Evolutionary conservation across 2,329 filamentous ascomycete genomes (phyloP).

Genomic region (Pseudocercospora pini-densiflorae): DNA sequence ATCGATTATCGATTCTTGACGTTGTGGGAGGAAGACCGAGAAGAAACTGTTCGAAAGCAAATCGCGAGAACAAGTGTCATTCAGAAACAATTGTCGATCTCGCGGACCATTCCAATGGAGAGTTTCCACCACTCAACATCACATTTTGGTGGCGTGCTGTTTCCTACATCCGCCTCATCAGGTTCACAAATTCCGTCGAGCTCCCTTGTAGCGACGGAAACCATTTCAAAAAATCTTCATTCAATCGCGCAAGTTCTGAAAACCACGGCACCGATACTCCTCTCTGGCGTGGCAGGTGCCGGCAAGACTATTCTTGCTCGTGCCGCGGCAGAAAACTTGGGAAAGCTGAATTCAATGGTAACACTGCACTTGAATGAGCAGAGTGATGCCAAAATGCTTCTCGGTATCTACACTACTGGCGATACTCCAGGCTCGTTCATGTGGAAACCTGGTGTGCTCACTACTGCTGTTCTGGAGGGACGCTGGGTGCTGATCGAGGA

Average conservation of each 20-base stretch:
- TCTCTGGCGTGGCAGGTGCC: constrained; percentile 81
- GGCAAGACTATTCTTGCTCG: constrained; percentile 89
- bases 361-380: constrained; percentile 97
- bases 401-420: constrained; percentile 92
- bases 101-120: constrained; percentile 22
- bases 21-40: constrained; percentile 66
- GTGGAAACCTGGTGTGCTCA: constrained; percentile 91
- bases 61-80: background rate
- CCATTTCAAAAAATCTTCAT: constrained; percentile 73
- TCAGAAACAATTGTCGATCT: background rate
- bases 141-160: constrained; percentile 67
- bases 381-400: constrained; percentile 93
- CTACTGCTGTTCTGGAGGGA: constrained; percentile 90
- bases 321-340: constrained; percentile 78
- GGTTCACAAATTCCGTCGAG: background rate
- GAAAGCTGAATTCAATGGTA: constrained; percentile 80
- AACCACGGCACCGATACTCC: constrained; percentile 70
- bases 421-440: constrained; percentile 85
- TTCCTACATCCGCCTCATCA: constrained; percentile 59
- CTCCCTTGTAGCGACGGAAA: constrained; percentile 71
- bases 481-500: constrained; percentile 98
- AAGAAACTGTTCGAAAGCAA: constrained; percentile 40
- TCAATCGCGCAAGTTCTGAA: constrained; percentile 71
- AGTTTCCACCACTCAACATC: constrained; percentile 52
- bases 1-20: constrained; percentile 80